Evolutionary conservation across 1,284 basidiomycete genomes (phyloP).

Genomic region (Malassezia cuniculi): DNA sequence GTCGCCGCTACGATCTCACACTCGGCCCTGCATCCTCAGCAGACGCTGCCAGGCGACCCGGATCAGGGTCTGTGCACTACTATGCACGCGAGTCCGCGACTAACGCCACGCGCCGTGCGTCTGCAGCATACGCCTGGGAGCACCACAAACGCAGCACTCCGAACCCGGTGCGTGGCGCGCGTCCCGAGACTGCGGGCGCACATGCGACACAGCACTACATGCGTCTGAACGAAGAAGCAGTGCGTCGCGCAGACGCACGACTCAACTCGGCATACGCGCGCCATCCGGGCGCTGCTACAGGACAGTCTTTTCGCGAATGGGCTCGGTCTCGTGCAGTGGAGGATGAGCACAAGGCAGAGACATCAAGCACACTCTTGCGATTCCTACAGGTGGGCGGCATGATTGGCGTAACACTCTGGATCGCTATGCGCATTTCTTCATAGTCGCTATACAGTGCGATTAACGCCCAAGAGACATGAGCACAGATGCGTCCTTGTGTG

Average conservation of each 20-base stretch:
- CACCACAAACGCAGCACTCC: slow-evolving; percentile 26
- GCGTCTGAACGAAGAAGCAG: neutral
- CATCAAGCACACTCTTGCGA: slow-evolving; percentile 20
- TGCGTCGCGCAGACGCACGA: neutral
- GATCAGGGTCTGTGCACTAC: slow-evolving; percentile 9
- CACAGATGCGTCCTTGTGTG: slow-evolving; percentile 50
- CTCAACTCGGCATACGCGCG: neutral
- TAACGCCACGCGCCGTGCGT: slow-evolving; percentile 23
- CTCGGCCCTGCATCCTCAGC: slow-evolving; percentile 9
- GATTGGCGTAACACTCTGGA: slow-evolving; percentile 13
- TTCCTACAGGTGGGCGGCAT: slow-evolving; percentile 29
- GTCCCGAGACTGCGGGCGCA: slow-evolving; percentile 4
- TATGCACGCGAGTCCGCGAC: slow-evolving; percentile 21
- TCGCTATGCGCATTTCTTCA: neutral
- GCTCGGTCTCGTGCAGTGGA: too few relatives aligned
- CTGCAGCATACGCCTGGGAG: slow-evolving; percentile 41
- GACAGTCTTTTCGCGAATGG: too few relatives aligned
- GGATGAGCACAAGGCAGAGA: slow-evolving; percentile 18
- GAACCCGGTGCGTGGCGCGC: too few relatives aligned
- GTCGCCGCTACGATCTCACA: slow-evolving; percentile 11
- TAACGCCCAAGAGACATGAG: slow-evolving; percentile 27
- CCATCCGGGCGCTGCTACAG: too few relatives aligned
- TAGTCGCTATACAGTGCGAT: slow-evolving; percentile 9
- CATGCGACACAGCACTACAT: neutral
- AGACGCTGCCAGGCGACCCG: neutral